Evolutionary conservation across 2,329 filamentous ascomycete species (phyloP).

Genomic region (Trichoderma asperellum): DNA sequence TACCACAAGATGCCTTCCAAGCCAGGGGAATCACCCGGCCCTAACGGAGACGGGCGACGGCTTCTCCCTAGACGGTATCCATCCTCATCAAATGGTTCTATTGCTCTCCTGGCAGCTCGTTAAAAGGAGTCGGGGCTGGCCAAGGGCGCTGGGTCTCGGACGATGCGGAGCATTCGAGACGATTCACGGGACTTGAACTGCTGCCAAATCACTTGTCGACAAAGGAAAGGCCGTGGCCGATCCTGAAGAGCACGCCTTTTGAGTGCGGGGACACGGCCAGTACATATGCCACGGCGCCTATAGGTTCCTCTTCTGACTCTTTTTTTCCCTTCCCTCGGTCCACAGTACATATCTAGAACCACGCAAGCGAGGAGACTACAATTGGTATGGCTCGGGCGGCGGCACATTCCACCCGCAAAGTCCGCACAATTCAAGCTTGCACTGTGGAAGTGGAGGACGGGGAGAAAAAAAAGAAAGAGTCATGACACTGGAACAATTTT

Average conservation of each 20-base stretch:
- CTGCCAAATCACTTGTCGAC: slow-evolving; percentile 26
- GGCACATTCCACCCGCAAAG: slow-evolving; percentile 27
- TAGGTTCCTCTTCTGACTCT: background rate
- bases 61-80: slow-evolving; percentile 29
- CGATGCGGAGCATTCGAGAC: slow-evolving; percentile 18
- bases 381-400: slow-evolving; percentile 23
- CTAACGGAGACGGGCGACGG: slow-evolving; percentile 27
- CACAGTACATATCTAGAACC: slow-evolving; percentile 16
- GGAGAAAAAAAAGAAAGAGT: background rate
- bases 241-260: slow-evolving; percentile 3
- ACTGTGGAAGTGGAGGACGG: slow-evolving; percentile 25
- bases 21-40: slow-evolving; percentile 34
- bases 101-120: slow-evolving; percentile 2
- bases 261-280: slow-evolving; percentile 20
- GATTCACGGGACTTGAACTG: slow-evolving; percentile 13
- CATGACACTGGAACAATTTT: slow-evolving; percentile 8
- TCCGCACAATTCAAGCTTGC: slow-evolving; percentile 19
- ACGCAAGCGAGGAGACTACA: slow-evolving; percentile 17
- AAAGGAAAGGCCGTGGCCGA: slow-evolving; percentile 11
- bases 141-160: background rate
- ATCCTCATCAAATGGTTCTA: slow-evolving; percentile 13
- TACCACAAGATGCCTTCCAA: slow-evolving; percentile 28
- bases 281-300: slow-evolving; percentile 13
- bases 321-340: slow-evolving; percentile 1
- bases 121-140: slow-evolving; percentile 11